Evolutionary conservation across 768 basidiomycete genomes (phyloP).

Genomic region (Mycena galopus): DNA sequence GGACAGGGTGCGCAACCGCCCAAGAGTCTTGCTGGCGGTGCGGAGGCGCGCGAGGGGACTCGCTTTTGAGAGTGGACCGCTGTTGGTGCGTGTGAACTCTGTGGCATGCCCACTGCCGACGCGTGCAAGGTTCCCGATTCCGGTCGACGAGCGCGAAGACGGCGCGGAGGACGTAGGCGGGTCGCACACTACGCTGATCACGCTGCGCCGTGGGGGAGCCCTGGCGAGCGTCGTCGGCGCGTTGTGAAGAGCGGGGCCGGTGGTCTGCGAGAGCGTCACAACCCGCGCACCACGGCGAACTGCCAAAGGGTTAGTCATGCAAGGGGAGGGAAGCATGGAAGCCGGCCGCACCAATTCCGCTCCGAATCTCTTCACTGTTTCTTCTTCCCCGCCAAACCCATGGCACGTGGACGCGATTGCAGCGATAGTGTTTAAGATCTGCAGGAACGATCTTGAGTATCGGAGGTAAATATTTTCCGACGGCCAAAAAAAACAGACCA

Average conservation of each 20-base stretch:
- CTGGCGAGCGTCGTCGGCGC: not conserved
- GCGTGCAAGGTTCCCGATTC: not conserved
- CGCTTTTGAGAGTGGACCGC: not conserved
- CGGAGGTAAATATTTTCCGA: not conserved
- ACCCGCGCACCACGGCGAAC: conserved; percentile 16
- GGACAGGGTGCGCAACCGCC: not conserved
- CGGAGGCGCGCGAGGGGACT: not conserved
- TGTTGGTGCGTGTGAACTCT: not conserved
- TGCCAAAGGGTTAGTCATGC: not conserved
- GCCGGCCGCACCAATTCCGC: conserved; percentile 6
- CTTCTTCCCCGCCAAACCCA: conserved; percentile 15
- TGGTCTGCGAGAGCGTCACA: not conserved
- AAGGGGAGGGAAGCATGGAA: not conserved
- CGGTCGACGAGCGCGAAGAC: not conserved
- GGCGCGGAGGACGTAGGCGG: not conserved
- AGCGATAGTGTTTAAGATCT: conserved; percentile 34
- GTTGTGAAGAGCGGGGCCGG: not conserved
- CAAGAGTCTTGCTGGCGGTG: not conserved
- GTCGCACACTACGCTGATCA: conserved; percentile 15
- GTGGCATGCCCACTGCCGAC: not conserved
- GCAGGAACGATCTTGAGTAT: not conserved
- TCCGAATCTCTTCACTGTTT: conserved; percentile 4
- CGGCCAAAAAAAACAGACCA: conserved; percentile 11
- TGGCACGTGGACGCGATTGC: conserved; percentile 27
- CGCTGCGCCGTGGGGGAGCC: not conserved